These are phyloP conservation scores for Craspedostauros australis DNA, from an alignment of 108 stramenopile genomes.

Conservation along the genomic window DNA sequence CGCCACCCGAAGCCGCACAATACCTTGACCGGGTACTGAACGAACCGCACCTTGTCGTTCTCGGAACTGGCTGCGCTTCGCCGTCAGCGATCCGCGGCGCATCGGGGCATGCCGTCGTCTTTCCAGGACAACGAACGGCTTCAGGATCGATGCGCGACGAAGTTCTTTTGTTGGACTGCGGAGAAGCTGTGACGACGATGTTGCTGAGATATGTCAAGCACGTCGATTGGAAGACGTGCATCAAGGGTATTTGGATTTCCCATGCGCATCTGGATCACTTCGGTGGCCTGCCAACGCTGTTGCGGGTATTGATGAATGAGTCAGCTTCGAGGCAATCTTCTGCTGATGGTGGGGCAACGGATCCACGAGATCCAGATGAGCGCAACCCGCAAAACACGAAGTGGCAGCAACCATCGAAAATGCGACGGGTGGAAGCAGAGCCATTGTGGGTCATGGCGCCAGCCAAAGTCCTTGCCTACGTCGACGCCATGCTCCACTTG, in stretches of 20 bases:
- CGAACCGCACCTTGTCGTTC: constrained; percentile 45
- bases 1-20: not conserved
- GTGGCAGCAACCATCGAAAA: not conserved
- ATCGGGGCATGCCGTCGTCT: constrained; percentile 56
- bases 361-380: constrained; percentile 6
- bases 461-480: constrained; percentile 26
- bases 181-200: constrained; percentile 64
- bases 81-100: constrained; percentile 68
- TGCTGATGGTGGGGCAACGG: not conserved
- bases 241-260: constrained; percentile 75
- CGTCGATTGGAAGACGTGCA: constrained; percentile 16
- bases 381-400: constrained; percentile 16
- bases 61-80: constrained; percentile 86
- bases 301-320: constrained; percentile 37
- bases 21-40: not conserved
- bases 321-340: too few relatives aligned
- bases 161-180: constrained; percentile 61
- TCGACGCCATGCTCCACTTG: constrained; percentile 21
- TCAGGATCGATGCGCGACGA: not conserved
- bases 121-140: constrained; percentile 21
- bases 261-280: constrained; percentile 84
- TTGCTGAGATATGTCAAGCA: constrained; percentile 28
- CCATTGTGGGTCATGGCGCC: constrained; percentile 22
- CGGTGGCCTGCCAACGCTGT: constrained; percentile 49
- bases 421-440: not conserved